Conservation (phyloP, 345 rosid species). For the Corymbia maculata region DNA sequence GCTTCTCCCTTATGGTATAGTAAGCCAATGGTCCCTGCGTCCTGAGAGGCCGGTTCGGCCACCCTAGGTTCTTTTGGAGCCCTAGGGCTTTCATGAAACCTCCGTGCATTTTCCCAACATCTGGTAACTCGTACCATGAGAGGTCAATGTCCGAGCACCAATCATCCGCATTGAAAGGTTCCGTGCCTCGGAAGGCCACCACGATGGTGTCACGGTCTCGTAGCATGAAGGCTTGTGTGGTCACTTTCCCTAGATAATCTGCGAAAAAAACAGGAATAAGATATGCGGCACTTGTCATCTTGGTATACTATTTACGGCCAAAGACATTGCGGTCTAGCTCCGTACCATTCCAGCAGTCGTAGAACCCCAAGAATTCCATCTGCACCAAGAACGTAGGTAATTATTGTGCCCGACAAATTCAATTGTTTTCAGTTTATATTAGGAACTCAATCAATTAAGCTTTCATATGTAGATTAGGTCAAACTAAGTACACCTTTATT, state of each 20-base stretch:
- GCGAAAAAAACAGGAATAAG: background rate
- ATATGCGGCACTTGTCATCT: background rate
- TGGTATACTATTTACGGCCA: background rate
- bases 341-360: conserved; percentile 65
- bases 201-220: conserved; percentile 12
- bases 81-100: conserved; percentile 70
- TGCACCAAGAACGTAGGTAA: conserved; percentile 2
- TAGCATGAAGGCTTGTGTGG: conserved; percentile 25
- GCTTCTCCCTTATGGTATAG: conserved; percentile 30
- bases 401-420: no score
- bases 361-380: conserved; percentile 53
- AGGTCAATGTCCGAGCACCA: conserved; percentile 36
- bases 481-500: no score
- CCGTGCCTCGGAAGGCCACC: conserved; percentile 45
- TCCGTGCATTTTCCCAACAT: conserved; percentile 36
- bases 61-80: conserved; percentile 2
- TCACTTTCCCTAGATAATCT: conserved; percentile 10
- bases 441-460: background rate
- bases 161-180: conserved; percentile 24
- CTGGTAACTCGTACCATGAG: conserved; percentile 25
- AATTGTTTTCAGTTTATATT: background rate
- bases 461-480: background rate
- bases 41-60: background rate
- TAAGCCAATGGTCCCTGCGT: conserved; percentile 26
- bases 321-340: background rate